Evolutionary conservation across 148 eudicot genomes (phyloP).

Genomic region (Vaccinium darrowii): DNA sequence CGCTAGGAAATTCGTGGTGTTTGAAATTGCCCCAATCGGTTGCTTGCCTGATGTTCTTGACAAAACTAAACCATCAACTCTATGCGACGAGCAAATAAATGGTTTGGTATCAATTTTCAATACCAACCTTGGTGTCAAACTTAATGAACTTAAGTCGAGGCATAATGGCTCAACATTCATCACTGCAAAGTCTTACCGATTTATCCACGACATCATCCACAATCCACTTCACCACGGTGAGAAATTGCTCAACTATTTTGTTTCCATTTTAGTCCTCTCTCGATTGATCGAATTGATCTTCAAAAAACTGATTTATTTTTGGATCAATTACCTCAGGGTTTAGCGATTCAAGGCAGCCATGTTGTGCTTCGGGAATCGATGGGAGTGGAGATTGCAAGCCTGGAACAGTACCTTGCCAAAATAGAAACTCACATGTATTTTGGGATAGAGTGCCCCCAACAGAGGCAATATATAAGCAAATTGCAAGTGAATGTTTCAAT

Average conservation of each 20-base stretch:
- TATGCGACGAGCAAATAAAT: conserved; percentile 14
- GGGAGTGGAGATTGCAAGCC: conserved; percentile 11
- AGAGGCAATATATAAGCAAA: conserved; percentile 7
- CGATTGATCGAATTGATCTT: background rate
- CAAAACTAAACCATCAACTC: background rate
- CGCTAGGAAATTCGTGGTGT: conserved; percentile 19
- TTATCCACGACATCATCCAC: conserved; percentile 12
- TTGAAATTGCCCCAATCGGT: conserved; percentile 18
- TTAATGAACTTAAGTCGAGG: conserved; percentile 7
- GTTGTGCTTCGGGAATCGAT: conserved; percentile 16
- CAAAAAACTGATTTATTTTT: background rate
- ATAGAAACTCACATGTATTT: conserved; percentile 11
- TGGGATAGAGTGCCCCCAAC: conserved; percentile 21
- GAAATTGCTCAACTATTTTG: too few species aligned
- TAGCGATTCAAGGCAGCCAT: conserved; percentile 9
- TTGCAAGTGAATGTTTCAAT: conserved; percentile 15
- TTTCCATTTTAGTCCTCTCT: too few species aligned
- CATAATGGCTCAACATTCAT: conserved; percentile 12
- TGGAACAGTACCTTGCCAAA: conserved; percentile 15
- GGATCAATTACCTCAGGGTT: background rate
- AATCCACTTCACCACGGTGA: conserved; percentile 5
- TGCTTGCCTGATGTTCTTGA: conserved; percentile 12
- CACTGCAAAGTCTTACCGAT: background rate
- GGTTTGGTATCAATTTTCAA: conserved; percentile 17
- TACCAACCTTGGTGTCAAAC: conserved; percentile 2